Base-by-base conservation (phyloP, 768 basidiomycete species). In the Xerocomellus dryophilus region DNA sequence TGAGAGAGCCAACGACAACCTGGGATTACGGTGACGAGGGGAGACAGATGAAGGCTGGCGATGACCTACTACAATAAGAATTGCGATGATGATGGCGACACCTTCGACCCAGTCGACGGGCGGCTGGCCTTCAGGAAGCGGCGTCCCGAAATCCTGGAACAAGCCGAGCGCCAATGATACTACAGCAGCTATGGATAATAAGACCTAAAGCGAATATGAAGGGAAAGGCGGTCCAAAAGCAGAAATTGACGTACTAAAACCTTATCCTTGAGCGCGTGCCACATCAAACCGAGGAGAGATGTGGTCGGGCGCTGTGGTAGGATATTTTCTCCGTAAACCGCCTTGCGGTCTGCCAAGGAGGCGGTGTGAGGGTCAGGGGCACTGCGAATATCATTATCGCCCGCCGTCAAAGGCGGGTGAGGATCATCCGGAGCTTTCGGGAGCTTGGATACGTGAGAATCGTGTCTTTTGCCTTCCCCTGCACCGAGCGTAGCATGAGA, bases 71-170 rank as follows among this genome's bases (percentile, higher is more conserved):
- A 91, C 88, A 40, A 91, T 89, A 36, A 78, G 62, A 35, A 90
- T 81, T 0, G 89, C 89, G 38, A 88, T 78, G 65, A 90, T 81
- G 55, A 90, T 90, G 0, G 89, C 84, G 11, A 91, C 89, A 50
- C 87, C 96, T 74, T 98, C 96, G 0, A 99, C 94, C 96, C 96
- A 98, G 63, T 98, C 94, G 15, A 98, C 92, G 17, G 85, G 84
- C 2, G 94, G 86, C 41, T 87, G 78, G 35, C 73, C 74, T 2
- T 73, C 58, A 9, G 83, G 76, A 5, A 81, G 80, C 1, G 83
- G 75, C 0, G 79, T 78, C 11, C 95, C 96, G 66, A 98, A 88
- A 66, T 94, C 93, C 68, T 96, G 90, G 72, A 97, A 97, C 27
- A 99, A 74, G 18, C 97, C 97, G 14, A 98, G 82, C 12, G 93